Conservation (phyloP, 2,329 filamentous ascomycete species). For the Colletotrichum zoysiae region DNA sequence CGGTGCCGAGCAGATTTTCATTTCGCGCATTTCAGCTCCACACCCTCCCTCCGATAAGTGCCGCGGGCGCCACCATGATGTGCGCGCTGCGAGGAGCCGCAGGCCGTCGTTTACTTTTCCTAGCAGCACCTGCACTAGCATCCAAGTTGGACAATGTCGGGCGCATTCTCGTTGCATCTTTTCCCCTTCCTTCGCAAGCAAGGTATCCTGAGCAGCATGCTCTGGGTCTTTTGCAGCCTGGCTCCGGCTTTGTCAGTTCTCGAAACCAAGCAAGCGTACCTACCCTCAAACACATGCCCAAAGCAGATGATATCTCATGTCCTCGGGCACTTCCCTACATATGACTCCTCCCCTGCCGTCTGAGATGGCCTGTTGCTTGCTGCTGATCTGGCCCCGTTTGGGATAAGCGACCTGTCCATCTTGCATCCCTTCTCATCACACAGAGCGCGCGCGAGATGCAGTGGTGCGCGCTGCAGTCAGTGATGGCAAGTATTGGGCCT, state of each 20-base stretch:
- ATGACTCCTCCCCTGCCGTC: constrained; percentile 18
- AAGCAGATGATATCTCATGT: constrained; percentile 10
- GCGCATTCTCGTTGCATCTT: not conserved
- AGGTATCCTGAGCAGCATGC: not conserved
- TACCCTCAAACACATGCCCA: not conserved
- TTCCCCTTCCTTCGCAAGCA: not conserved
- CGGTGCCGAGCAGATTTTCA: not conserved
- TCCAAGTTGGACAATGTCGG: not conserved
- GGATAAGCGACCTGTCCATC: constrained; percentile 34
- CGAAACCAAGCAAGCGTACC: not conserved
- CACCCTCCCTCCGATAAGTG: not conserved
- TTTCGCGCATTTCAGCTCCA: constrained; percentile 16
- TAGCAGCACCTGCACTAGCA: no score
- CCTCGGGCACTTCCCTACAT: constrained; percentile 7
- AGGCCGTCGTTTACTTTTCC: not conserved
- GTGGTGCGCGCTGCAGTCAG: constrained; percentile 20
- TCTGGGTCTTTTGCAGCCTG: not conserved
- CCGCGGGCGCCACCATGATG: not conserved
- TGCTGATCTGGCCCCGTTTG: constrained; percentile 20
- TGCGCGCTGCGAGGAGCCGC: not conserved
- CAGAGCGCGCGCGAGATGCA: constrained; percentile 5
- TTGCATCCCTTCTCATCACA: constrained; percentile 28
- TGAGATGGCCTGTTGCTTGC: not conserved
- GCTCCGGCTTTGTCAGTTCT: not conserved
- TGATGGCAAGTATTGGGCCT: constrained; percentile 23